Evolutionary conservation across 257 asterid genomes (phyloP).

Genomic region (Solanum tacnaense): DNA sequence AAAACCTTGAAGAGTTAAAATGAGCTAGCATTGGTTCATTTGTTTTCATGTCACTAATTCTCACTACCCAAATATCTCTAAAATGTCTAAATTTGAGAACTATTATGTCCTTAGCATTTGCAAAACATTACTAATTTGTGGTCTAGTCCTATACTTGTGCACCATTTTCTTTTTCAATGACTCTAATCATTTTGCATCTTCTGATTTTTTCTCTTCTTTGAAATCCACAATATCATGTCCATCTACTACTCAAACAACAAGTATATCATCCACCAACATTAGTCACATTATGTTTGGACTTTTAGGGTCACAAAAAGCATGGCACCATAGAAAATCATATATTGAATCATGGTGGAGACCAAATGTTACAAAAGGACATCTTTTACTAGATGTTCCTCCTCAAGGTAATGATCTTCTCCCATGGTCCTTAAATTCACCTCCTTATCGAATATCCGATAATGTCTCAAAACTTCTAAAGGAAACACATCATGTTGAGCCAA

Average conservation of each 20-base stretch:
- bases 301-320: conserved; percentile 13
- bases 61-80: neutral
- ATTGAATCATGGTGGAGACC: conserved; percentile 30
- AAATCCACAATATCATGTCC: neutral
- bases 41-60: neutral
- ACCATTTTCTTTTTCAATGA: neutral
- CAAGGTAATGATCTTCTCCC: conserved; percentile 8
- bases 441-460: conserved; percentile 7
- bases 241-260: neutral
- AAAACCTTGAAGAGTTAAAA: neutral
- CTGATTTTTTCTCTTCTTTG: neutral
- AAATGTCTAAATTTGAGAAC: neutral
- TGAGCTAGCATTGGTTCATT: neutral
- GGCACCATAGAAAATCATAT: conserved; percentile 9
- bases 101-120: neutral
- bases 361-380: conserved; percentile 5
- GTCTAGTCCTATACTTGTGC: neutral
- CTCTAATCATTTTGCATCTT: neutral
- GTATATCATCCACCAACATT: neutral
- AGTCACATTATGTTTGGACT: conserved; percentile 13
- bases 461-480: neutral
- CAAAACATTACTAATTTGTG: neutral
- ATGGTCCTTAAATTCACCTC: conserved; percentile 18
- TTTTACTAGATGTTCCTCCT: conserved; percentile 16
- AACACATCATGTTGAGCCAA: neutral